Evolutionary conservation across 768 basidiomycete genomes (phyloP).

Genomic region (Mycena crocata): DNA sequence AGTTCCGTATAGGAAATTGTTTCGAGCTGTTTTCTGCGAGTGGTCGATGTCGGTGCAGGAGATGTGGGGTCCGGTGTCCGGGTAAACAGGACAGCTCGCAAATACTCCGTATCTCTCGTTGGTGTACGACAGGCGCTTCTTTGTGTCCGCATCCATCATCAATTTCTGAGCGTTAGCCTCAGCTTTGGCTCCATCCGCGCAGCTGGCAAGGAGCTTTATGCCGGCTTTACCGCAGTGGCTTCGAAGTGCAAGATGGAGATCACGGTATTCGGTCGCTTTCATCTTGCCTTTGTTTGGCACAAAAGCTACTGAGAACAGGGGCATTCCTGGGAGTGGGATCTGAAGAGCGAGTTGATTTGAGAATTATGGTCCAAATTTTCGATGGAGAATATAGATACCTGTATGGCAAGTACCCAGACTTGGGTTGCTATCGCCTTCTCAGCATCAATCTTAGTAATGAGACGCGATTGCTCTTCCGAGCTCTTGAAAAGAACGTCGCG

Average conservation of each 20-base stretch:
- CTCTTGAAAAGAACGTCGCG: neutral
- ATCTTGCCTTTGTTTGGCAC: neutral
- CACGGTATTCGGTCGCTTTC: neutral
- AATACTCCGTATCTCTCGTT: no score
- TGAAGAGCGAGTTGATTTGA: neutral
- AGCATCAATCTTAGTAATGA: neutral
- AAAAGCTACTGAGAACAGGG: neutral
- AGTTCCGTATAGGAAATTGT: constrained; percentile 13
- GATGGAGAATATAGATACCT: neutral
- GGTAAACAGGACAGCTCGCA: no score
- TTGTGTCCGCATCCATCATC: neutral
- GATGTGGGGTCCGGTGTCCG: no score
- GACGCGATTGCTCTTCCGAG: constrained; percentile 1
- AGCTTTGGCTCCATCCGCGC: neutral
- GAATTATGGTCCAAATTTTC: neutral
- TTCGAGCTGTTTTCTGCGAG: neutral
- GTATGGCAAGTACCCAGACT: constrained; percentile 1
- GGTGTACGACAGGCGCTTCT: neutral
- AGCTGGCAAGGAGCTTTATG: neutral
- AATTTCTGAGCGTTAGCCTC: neutral
- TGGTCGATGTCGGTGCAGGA: no score
- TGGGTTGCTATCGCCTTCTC: neutral
- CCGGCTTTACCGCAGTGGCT: neutral
- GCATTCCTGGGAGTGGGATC: constrained; percentile 2
- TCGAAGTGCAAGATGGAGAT: neutral